A percentile compares a stretch with the other conserved stretches of the same genome.
These are phyloP conservation scores for Wickerhamomyces queroliae DNA, from an alignment of 805 yeast genomes.

Conservation along the genomic window DNA sequence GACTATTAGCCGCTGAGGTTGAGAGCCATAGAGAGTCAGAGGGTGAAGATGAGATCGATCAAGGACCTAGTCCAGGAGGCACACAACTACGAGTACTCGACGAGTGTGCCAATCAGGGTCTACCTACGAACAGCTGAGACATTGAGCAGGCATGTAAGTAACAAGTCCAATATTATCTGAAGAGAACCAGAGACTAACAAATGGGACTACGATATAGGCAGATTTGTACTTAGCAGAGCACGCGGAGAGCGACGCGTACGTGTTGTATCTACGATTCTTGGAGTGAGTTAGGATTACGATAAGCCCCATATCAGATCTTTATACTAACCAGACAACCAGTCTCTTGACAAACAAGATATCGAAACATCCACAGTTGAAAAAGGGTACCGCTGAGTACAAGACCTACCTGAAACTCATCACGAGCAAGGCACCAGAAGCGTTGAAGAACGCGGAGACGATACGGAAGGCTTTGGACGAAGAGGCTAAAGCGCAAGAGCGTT, in stretches of 20 bases:
- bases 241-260: conserved; percentile 44
- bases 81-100: conserved; percentile 46
- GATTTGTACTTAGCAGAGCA: conserved; percentile 36
- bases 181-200: conserved; percentile 2
- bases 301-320: not conserved
- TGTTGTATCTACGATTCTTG: conserved; percentile 51
- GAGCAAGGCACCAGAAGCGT: conserved; percentile 17
- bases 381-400: conserved; percentile 12
- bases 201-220: conserved; percentile 29
- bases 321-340: conserved; percentile 1
- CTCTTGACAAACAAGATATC: conserved; percentile 42
- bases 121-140: conserved; percentile 53
- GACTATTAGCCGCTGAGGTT: no score
- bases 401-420: conserved; percentile 13
- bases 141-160: conserved; percentile 35
- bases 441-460: conserved; percentile 19
- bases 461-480: conserved; percentile 25
- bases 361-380: conserved; percentile 37
- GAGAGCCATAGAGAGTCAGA: no score
- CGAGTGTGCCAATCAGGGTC: conserved; percentile 40
- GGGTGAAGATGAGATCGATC: conserved; percentile 8
- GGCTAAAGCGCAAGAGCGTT: conserved; percentile 21
- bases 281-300: conserved; percentile 24
- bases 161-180: not conserved
- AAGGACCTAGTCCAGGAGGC: conserved; percentile 42